These are phyloP conservation scores for Salicornia ramosissima DNA, from an alignment of 148 eudicot genomes.

Conservation along the genomic window DNA sequence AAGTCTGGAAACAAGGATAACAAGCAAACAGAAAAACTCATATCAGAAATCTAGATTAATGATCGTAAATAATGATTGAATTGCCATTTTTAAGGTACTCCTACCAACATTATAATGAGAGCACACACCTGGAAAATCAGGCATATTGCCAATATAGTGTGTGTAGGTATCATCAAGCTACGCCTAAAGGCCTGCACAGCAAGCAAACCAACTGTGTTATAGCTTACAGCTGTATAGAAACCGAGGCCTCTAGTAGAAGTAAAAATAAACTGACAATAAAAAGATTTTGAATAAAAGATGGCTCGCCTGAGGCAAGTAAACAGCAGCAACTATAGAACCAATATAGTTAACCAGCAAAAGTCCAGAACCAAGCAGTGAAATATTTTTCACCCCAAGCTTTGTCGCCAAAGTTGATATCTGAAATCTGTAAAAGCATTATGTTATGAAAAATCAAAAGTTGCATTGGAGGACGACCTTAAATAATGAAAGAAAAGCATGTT, in stretches of 20 bases:
- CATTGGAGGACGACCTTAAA: neutral
- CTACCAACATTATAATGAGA: neutral
- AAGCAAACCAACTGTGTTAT: conserved; percentile 14
- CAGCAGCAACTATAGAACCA: conserved; percentile 67
- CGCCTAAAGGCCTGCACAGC: conserved; percentile 68
- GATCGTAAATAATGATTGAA: neutral
- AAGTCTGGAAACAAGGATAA: conserved; percentile 47
- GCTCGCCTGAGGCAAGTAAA: conserved; percentile 73
- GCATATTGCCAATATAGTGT: conserved; percentile 57
- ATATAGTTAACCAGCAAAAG: conserved; percentile 79
- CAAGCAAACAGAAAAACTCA: neutral
- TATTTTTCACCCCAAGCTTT: conserved; percentile 93
- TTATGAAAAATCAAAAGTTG: neutral
- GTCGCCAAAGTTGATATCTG: conserved; percentile 92
- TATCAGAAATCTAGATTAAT: conserved; percentile 8
- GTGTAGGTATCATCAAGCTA: conserved; percentile 85
- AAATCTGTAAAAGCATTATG: conserved; percentile 43
- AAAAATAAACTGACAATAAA: neutral
- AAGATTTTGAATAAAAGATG: neutral
- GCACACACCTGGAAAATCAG: conserved; percentile 73
- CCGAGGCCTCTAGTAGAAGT: neutral
- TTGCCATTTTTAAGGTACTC: neutral
- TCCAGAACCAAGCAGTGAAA: conserved; percentile 90
- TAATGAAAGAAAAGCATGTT: neutral
- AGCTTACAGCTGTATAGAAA: neutral